These are phyloP conservation scores for Anethum foeniculum DNA, from an alignment of 140 eudicot species.

Conservation along the genomic window DNA sequence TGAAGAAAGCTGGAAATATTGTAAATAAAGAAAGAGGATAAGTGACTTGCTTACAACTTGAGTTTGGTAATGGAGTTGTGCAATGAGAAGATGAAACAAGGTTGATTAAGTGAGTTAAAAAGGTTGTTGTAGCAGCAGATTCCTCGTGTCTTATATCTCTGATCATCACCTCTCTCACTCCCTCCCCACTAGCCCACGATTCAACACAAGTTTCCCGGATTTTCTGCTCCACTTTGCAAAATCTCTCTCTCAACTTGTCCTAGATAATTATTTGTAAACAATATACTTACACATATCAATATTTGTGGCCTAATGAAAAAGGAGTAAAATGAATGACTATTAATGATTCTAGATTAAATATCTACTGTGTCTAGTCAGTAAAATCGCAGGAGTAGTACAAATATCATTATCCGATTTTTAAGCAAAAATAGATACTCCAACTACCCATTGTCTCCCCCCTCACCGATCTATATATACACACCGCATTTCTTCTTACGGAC, in stretches of 20 bases:
- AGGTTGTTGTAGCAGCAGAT: not conserved
- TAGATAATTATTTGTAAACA: too few relatives aligned
- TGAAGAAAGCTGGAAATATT: not conserved
- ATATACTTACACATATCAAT: not conserved
- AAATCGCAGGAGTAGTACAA: not conserved
- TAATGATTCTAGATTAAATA: not conserved
- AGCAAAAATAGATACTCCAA: not conserved
- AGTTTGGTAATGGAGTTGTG: not conserved
- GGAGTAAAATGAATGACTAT: not conserved
- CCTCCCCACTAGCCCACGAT: not conserved
- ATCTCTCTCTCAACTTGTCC: not conserved
- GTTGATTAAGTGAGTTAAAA: not conserved
- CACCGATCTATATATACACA: not conserved
- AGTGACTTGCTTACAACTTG: not conserved
- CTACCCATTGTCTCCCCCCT: not conserved
- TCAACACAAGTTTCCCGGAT: constrained; percentile 7
- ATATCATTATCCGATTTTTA: not conserved
- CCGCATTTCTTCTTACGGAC: not conserved
- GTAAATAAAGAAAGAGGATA: not conserved
- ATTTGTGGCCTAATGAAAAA: not conserved
- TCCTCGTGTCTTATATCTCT: constrained; percentile 5
- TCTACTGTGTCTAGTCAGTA: not conserved
- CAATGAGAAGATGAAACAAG: not conserved
- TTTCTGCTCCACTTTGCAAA: not conserved
- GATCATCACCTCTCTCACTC: not conserved